phyloP scores from a whole-genome alignment of 495 filamentous ascomycete species.

The Thermothielavioides terrestris region DNA sequence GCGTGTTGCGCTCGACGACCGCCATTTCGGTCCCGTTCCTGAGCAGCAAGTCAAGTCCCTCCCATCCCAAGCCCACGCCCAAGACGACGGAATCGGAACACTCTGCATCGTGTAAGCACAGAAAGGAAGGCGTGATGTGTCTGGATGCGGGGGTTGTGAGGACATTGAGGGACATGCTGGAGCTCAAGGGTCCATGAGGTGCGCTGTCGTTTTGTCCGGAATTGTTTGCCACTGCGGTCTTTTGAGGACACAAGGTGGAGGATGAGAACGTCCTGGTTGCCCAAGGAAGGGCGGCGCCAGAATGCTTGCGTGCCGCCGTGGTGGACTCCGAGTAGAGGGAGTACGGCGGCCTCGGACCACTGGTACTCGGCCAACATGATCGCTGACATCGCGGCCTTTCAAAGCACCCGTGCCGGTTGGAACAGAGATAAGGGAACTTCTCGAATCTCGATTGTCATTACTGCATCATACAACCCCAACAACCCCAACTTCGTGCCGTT shows the following conservation, averaged over 20 bases:
- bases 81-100: too few species aligned
- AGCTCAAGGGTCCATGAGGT: constrained; percentile 8
- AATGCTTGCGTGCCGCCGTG: constrained; percentile 25
- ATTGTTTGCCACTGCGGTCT: constrained; percentile 29
- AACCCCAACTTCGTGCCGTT: not conserved
- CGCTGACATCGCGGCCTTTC: constrained; percentile 37
- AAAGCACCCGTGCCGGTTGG: constrained; percentile 7
- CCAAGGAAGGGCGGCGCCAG: constrained; percentile 30
- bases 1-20: too few species aligned
- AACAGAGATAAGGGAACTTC: not conserved
- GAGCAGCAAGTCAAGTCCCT: too few species aligned
- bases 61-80: too few species aligned
- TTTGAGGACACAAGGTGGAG: constrained; percentile 44
- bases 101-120: too few species aligned
- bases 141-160: constrained; percentile 12
- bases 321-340: constrained; percentile 34
- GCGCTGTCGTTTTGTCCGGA: not conserved
- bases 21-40: too few species aligned
- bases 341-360: constrained; percentile 42
- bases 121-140: constrained; percentile 12
- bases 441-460: constrained; percentile 10
- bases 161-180: constrained; percentile 15
- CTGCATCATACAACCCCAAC: constrained; percentile 2
- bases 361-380: constrained; percentile 46
- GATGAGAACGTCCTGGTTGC: constrained; percentile 38